phyloP scores from a whole-genome alignment of 2,329 filamentous ascomycete species.

The Alternaria dauci region DNA sequence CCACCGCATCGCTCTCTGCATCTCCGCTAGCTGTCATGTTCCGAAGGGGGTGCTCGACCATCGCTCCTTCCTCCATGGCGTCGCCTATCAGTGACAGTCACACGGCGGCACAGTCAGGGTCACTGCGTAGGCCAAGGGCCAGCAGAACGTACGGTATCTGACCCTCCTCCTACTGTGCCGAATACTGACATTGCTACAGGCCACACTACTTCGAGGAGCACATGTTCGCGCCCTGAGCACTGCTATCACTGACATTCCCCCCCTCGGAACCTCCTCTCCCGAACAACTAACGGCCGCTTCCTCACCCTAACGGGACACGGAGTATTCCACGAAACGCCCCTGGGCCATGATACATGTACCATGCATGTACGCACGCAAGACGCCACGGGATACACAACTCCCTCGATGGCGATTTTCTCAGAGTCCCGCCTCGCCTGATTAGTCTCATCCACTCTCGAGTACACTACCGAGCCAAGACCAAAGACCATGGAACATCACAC shows the following conservation, averaged over 20 bases:
- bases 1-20: neutral
- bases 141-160: constrained; percentile 10
- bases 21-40: neutral
- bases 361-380: neutral
- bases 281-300: neutral
- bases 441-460: constrained; percentile 1
- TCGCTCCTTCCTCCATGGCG: constrained; percentile 12
- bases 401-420: neutral
- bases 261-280: neutral
- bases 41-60: neutral
- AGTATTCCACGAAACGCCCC: neutral
- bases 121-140: constrained; percentile 1
- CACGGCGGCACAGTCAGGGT: constrained; percentile 12
- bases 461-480: constrained; percentile 9
- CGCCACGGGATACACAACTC: neutral
- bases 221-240: constrained; percentile 5
- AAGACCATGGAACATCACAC: constrained; percentile 10
- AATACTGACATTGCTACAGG: constrained; percentile 15
- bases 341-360: neutral
- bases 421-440: neutral
- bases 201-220: neutral
- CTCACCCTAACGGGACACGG: constrained; percentile 2
- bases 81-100: constrained; percentile 13
- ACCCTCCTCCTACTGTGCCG: neutral
- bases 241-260: neutral